Evolutionary conservation across 2,329 filamentous ascomycete genomes (phyloP), one percentile per base, ranked within the genome.

Genomic region (Fusarium camptoceras): DNA sequence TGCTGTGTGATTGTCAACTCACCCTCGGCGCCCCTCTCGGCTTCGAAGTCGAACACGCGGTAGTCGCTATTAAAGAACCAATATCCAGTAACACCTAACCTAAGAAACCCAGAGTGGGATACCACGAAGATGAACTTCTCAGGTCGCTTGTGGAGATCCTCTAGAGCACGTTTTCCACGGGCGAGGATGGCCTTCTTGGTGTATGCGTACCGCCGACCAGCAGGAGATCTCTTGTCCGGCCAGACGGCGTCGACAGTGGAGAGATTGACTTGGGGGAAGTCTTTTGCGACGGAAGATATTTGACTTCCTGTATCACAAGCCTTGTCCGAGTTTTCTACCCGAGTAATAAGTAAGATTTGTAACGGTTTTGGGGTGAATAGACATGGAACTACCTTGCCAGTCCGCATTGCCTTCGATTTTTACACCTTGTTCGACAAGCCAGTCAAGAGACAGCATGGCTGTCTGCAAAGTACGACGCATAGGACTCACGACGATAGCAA

Each of bases 391-490:
- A 89, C 87, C 87, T 82, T 92, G 90, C 90, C 90, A 92, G 57
- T 84, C 83, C 6, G 90, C 88, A 72, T 88, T 84, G 2, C 87
- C 85, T 49, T 86, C 78, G 25, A 91, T 82, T 47, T 82, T 83
- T 22, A 89, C 80, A 2, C 86, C 87, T 44, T 78, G 79, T 22
- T 86, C 83, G 50, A 88, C 81, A 47, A 92, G 79, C 83, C 86
- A 91, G 69, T 86, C 85, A 3, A 92, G 80, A 0, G 85, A 84
- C 11, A 86, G 80, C 43, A 85, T 80, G 2, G 89, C 86, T 3
- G 90, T 92, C 78, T 92, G 87, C 30, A 92, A 80, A 3, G 89
- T 91, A 30, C 90, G 83, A 18, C 83, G 81, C 87, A 92, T 90
- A 2, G 90, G 87, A 73, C 88, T 91, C 50, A 87, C 86, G 31